Evolutionary conservation across 1,284 basidiomycete species (phyloP), one percentile per base, ranked within the genome.

Genomic region (Ganoderma lucidum): DNA sequence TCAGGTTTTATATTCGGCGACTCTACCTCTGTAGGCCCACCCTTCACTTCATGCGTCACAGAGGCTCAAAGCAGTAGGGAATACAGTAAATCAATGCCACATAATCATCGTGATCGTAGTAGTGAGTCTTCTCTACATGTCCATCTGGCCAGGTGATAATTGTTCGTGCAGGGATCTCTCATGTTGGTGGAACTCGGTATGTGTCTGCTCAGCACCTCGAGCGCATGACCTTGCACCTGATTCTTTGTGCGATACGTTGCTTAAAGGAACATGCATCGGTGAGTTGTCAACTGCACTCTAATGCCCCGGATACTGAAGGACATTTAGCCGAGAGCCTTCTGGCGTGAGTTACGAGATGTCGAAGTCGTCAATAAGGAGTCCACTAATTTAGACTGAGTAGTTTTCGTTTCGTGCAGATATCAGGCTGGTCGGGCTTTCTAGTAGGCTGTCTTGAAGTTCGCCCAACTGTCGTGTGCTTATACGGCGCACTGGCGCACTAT

Each of bases 31-130:
- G 53, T 56, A 56, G 15, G 53, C 30, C 23, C 15, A 6, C 53
- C 6, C 6, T 56, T 17, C 14, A 17, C 53, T 56, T 8, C 6
- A 56, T 35, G 5, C 2, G 2, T 56, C 19, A 15, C 17, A 56
- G 53, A 56, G 15, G 53, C 53, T 56, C 30, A 56, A 10, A 17
- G 32, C 2, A 56, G 30, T 8, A 56, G 53, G 28, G 30, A 56
- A 30, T 56, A 56, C 30, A 56, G 53, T 56, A 35, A 35, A 35
- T 10, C 53, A 56, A 35, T 56, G 53, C 32, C 53, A 56, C 15
- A 56, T 56, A 56, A 35, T 56, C 32, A 56, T 56, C 53, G 53
- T 56, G 17, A 56, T 17, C 30, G 30, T 56, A 32, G 53, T 56
- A 19, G 53, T 56, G 15, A 56, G 53, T 56, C 6, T 4, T 32